phyloP scores from a whole-genome alignment of 2,329 filamentous ascomycete genomes.

The Penicillium sp. region DNA sequence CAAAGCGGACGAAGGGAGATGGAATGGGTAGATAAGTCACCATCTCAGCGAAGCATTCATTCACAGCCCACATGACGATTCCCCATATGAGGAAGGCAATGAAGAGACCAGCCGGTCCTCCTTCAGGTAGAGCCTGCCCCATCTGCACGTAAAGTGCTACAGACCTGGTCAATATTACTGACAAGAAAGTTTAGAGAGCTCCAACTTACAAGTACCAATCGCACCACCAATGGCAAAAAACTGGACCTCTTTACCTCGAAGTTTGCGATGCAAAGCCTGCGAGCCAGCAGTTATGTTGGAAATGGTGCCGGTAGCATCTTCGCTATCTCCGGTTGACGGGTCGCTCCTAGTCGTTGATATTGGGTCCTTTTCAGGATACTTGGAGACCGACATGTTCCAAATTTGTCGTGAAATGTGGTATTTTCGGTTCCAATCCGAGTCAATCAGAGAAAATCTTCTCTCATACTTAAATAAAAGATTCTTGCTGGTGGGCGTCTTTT shows the following conservation, averaged over 20 bases:
- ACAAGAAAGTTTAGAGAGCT: no score
- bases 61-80: slow-evolving; percentile 33
- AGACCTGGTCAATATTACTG: neutral
- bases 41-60: slow-evolving; percentile 34
- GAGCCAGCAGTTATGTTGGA: no score
- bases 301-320: no score
- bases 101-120: slow-evolving; percentile 37
- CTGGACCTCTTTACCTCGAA: no score
- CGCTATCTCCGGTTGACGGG: no score
- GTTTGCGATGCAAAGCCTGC: no score
- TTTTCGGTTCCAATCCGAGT: no score
- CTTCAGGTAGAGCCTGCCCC: slow-evolving; percentile 34
- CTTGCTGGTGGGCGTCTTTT: neutral
- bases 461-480: neutral
- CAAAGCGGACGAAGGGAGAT: slow-evolving; percentile 27
- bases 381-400: no score
- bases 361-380: no score
- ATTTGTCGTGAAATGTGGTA: no score
- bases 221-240: slow-evolving; percentile 33
- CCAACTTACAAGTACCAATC: slow-evolving; percentile 34
- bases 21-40: slow-evolving; percentile 28
- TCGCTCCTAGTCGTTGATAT: no score
- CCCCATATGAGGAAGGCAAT: slow-evolving; percentile 26
- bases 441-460: neutral
- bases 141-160: slow-evolving; percentile 29